phyloP scores from a whole-genome alignment of 805 yeast species.

The Lipomyces lipofer region DNA sequence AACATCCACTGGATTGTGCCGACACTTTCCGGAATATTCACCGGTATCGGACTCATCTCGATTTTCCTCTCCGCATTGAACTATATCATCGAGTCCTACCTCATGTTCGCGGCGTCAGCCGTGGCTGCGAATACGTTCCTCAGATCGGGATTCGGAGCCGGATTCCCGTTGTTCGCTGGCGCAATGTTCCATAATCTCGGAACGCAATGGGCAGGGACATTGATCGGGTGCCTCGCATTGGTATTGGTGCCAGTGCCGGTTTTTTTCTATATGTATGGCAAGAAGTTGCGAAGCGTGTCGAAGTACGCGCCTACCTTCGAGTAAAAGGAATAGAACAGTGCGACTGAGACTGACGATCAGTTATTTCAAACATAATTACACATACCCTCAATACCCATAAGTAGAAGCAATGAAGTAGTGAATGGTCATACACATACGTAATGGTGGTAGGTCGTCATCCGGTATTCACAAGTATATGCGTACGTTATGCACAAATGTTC shows the following conservation, averaged over 20 bases:
- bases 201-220: slow-evolving; percentile 72
- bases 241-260: slow-evolving; percentile 65
- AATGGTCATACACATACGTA: too few species aligned
- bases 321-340: too few species aligned
- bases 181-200: slow-evolving; percentile 69
- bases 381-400: too few species aligned
- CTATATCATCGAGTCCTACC: slow-evolving; percentile 70
- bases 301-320: slow-evolving; percentile 29
- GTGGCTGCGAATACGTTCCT: slow-evolving; percentile 68
- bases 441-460: too few species aligned
- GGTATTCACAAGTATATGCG: too few species aligned
- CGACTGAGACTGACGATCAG: too few species aligned
- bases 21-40: slow-evolving; percentile 60
- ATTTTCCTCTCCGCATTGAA: slow-evolving; percentile 70
- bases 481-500: too few species aligned
- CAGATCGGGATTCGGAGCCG: slow-evolving; percentile 65
- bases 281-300: slow-evolving; percentile 32
- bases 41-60: slow-evolving; percentile 67
- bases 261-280: slow-evolving; percentile 59
- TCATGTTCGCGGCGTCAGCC: slow-evolving; percentile 72
- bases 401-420: too few species aligned
- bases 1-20: slow-evolving; percentile 80
- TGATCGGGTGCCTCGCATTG: slow-evolving; percentile 60
- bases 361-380: too few species aligned
- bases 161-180: slow-evolving; percentile 66